Base-by-base conservation (phyloP, 306 rosid species). In the Medicago lupulina region DNA sequence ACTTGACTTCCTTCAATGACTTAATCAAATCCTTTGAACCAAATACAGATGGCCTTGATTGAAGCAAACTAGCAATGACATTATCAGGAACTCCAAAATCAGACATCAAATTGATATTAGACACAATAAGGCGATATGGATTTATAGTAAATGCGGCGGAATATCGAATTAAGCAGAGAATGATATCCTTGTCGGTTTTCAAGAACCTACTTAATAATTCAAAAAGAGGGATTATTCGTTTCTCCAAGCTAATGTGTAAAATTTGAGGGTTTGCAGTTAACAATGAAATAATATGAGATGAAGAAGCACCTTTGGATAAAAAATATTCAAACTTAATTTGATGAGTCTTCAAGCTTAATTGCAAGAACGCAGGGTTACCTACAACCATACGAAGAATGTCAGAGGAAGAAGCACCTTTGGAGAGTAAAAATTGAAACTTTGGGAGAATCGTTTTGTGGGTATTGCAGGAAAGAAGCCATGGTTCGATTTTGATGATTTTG, bases 341-440 rank as follows among this genome's bases (percentile, higher is more conserved):
- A 1, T 46, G 60, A 16, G 2, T 23, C 7, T 55, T 6, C 0
- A 77, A 66, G 39, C 75, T 77, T 4, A 0, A 0, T 5, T n/a
- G 34, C 17, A 79, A 8, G 12, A 71, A 23, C 6, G 2, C 2
- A 0, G 82, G 82, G 47, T 15, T 39, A 17, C 7, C 8, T 39
- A 12, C 39, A 9, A 51, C 66, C 14, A 17, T 39, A 40, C 5
- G 1, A 3, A 66, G 40, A 8, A 64, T 13, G 12, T 63, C 73
- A 6, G 66, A 71, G 47, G 4, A 2, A 14, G 77, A 62, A 39
- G 47, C 67, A 12, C 73, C 77, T 79, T 79, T 71, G 12, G 82
- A 79, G n/a, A 39, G 15, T 9, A 71, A 51, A 63, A 79, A 79
- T 25, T 79, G n/a, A 38, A 79, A 53, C 77, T 71, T 79, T 5